Evolutionary conservation across 2,329 filamentous ascomycete species (phyloP).

Genomic region (Zymoseptoria crescenta): DNA sequence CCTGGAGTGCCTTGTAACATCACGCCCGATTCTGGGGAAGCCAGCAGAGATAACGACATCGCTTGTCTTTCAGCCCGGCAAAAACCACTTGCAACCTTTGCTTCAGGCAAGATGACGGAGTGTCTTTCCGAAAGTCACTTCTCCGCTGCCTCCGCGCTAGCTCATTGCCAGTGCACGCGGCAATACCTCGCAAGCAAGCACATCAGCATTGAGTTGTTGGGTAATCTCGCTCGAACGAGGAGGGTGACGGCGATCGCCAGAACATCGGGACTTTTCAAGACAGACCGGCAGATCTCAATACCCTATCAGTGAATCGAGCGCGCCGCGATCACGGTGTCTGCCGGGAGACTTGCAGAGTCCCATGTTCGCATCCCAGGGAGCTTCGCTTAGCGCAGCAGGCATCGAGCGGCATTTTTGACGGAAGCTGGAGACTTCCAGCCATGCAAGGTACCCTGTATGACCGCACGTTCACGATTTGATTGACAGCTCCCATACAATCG

Average conservation of each 20-base stretch:
- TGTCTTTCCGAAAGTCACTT: background rate
- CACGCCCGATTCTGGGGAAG: background rate
- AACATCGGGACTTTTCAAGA: background rate
- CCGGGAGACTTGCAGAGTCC: background rate
- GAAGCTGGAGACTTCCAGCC: background rate
- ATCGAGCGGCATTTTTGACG: background rate
- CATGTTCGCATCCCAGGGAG: background rate
- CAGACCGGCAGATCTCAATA: background rate
- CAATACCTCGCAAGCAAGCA: background rate
- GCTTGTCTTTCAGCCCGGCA: background rate
- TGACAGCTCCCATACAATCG: background rate
- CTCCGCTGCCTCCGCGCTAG: background rate
- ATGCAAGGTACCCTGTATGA: no score
- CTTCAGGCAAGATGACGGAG: background rate
- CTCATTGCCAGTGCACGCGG: background rate
- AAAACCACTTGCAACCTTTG: background rate
- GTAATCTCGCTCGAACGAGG: background rate
- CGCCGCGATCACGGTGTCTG: background rate
- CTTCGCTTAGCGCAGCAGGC: background rate
- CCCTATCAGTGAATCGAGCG: background rate
- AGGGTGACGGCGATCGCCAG: background rate
- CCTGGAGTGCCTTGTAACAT: background rate
- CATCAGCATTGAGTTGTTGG: background rate
- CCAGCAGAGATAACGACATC: background rate
- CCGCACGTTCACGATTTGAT: background rate